Percentiles rank a stretch among this genome's conserved stretches.
These are phyloP conservation scores for Kodamaea suecica DNA, from an alignment of 1,139 yeast genomes.

Conservation along the genomic window DNA sequence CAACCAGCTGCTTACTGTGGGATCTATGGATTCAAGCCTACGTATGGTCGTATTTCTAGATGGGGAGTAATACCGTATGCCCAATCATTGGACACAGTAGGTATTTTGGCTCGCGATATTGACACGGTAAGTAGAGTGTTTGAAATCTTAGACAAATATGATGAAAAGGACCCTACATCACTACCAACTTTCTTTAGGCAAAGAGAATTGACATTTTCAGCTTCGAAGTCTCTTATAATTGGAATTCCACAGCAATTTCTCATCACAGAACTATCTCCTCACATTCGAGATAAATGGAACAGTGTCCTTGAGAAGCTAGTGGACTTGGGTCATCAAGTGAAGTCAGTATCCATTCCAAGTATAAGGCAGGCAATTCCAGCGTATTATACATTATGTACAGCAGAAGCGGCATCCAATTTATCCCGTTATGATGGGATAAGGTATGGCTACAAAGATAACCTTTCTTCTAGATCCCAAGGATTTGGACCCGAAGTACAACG, in stretches of 20 bases:
- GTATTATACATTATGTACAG: constrained; percentile 83
- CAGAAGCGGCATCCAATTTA: constrained; percentile 92
- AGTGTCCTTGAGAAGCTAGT: constrained; percentile 41
- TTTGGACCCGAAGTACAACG: constrained; percentile 84
- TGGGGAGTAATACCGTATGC: constrained; percentile 94
- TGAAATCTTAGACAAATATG: constrained; percentile 54
- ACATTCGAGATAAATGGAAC: constrained; percentile 47
- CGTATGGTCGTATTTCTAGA: constrained; percentile 86
- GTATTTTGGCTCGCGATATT: constrained; percentile 60
- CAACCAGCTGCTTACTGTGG: constrained; percentile 89
- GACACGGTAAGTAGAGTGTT: constrained; percentile 48
- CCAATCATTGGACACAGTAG: constrained; percentile 92
- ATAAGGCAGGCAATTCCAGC: constrained; percentile 69
- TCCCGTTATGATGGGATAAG: constrained; percentile 88
- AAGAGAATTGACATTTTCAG: constrained; percentile 3
- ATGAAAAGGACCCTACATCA: constrained; percentile 79
- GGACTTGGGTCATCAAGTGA: constrained; percentile 52
- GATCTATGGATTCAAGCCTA: constrained; percentile 83
- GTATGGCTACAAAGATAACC: constrained; percentile 55
- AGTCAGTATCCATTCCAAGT: constrained; percentile 67
- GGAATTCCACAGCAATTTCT: constrained; percentile 74
- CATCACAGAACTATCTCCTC: constrained; percentile 51
- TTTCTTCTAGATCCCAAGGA: constrained; percentile 57
- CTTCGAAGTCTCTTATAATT: constrained; percentile 26
- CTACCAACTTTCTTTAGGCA: constrained; percentile 38